Evolutionary conservation across 768 basidiomycete genomes (phyloP), one percentile per base, ranked within the genome.

Genomic region (Cystobasidium tubakii): DNA sequence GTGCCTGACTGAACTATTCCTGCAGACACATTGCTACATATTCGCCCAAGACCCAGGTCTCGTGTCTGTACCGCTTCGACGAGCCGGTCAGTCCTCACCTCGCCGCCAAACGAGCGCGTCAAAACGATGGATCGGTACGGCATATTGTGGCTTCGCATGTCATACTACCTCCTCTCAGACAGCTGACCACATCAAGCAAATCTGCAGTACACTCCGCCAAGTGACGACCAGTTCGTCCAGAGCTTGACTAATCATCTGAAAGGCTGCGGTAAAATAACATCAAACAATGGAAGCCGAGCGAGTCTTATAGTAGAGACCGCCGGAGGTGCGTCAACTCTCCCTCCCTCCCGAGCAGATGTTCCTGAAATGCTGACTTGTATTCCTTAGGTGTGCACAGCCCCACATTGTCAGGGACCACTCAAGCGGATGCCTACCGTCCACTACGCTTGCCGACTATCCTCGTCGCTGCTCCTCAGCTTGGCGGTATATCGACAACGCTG

Each of bases 51-150:
- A 63, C 82, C 6, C 80, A 84, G 25, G 83, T 88, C 0, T 84
- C 87, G 25, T 95, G 92, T 81, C 83, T 97, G 7, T 94, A 87
- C 81, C 87, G 87, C 62, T 94, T 89, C 77, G 85, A 89, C 34
- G 88, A 94, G 66, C 95, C 95, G 0, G 90, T 97, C 66, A 94
- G 92, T 76, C 95, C 95, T 0, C 95, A 97, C 80, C 83, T 97
- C 25, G 95, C 95, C 0, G 92, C 85, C 6, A 83, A 80, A 70
- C 79, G 82, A 0, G 81, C 78, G 0, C 55, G 44, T 1, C 13
- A 4, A n/a, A 66, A 53, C 33, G 34, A 71, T 62, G 25, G 29
- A 3, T n/a, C 21, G n/a, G 70, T 60, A 31, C 27, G 62, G 19
- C 42, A 39, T 23, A 13, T 50, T 12, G 29, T 4, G 55, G 34